Conservation (phyloP, 2,329 filamentous ascomycete genomes). For the Tolypocladium album region DNA sequence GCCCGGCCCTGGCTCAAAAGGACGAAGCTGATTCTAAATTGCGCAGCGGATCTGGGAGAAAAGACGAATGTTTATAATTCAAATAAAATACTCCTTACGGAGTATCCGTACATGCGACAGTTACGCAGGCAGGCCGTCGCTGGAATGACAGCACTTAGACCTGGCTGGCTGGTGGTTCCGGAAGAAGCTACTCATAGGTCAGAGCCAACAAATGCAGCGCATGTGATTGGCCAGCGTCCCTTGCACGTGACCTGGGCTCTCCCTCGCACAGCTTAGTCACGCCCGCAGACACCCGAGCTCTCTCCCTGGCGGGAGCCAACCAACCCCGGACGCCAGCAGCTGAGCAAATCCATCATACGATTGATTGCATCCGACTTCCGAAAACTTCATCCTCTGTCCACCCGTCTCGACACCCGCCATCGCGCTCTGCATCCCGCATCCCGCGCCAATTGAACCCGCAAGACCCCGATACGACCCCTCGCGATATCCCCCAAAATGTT, state of each 20-base stretch:
- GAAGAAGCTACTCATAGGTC: neutral
- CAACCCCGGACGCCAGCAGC: neutral
- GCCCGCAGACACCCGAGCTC: conserved; percentile 1
- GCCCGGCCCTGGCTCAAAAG: too few species aligned
- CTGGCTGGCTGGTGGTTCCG: neutral
- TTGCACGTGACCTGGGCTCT: neutral
- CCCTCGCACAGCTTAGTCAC: conserved; percentile 3
- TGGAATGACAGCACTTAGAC: neutral
- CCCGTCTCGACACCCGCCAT: conserved; percentile 7
- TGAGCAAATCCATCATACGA: conserved; percentile 16
- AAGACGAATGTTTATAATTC: too few species aligned
- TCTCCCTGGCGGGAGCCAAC: neutral
- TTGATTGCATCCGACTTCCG: conserved; percentile 16
- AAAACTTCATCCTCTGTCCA: conserved; percentile 11
- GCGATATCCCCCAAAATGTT: conserved; percentile 32
- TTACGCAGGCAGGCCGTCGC: neutral
- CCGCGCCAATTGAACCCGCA: conserved; percentile 23
- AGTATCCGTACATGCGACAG: neutral
- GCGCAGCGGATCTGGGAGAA: too few species aligned
- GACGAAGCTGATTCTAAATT: too few species aligned
- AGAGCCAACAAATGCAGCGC: neutral
- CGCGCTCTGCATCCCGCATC: conserved; percentile 5
- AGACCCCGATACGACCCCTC: conserved; percentile 8
- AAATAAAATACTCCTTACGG: too few species aligned
- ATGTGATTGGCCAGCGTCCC: neutral